Percentiles rank a stretch among this genome's conserved stretches.
Evolutionary conservation across 768 basidiomycete genomes (phyloP).

Genomic region (Russula ochroleuca): DNA sequence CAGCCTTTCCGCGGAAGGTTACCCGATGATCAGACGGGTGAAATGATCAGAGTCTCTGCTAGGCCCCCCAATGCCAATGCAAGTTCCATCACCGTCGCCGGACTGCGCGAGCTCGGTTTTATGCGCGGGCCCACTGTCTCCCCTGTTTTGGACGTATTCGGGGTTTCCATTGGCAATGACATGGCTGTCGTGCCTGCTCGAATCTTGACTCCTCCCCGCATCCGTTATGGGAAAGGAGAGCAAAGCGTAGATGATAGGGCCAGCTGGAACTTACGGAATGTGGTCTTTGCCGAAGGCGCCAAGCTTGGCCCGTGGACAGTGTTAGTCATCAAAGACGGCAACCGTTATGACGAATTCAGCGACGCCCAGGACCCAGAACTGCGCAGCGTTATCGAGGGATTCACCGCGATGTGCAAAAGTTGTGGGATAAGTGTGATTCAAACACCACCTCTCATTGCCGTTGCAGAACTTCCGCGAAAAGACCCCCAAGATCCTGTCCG

Average conservation of each 20-base stretch:
- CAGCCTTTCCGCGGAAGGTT: slow-evolving; percentile 49
- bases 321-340: slow-evolving; percentile 59
- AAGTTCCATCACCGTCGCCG: slow-evolving; percentile 41
- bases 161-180: slow-evolving; percentile 43
- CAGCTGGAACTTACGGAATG: slow-evolving; percentile 51
- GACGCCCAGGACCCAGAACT: slow-evolving; percentile 54
- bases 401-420: slow-evolving; percentile 55
- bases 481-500: slow-evolving; percentile 53
- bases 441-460: slow-evolving; percentile 38
- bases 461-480: slow-evolving; percentile 50
- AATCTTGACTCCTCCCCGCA: slow-evolving; percentile 42
- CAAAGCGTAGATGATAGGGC: slow-evolving; percentile 43
- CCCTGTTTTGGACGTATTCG: slow-evolving; percentile 41
- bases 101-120: slow-evolving; percentile 44
- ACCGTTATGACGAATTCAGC: slow-evolving; percentile 54
- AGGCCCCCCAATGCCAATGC: slow-evolving; percentile 49
- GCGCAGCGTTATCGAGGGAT: slow-evolving; percentile 43
- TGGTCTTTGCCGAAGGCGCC: slow-evolving; percentile 59
- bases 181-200: slow-evolving; percentile 57
- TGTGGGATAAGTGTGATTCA: slow-evolving; percentile 56
- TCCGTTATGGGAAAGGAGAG: slow-evolving; percentile 39
- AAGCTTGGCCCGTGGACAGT: slow-evolving; percentile 61
- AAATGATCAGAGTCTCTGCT: slow-evolving; percentile 49
- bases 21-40: slow-evolving; percentile 48
- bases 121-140: slow-evolving; percentile 28